Base-by-base conservation (phyloP, 192 early-diverging fungal species). In the Spinellus fusiger region DNA sequence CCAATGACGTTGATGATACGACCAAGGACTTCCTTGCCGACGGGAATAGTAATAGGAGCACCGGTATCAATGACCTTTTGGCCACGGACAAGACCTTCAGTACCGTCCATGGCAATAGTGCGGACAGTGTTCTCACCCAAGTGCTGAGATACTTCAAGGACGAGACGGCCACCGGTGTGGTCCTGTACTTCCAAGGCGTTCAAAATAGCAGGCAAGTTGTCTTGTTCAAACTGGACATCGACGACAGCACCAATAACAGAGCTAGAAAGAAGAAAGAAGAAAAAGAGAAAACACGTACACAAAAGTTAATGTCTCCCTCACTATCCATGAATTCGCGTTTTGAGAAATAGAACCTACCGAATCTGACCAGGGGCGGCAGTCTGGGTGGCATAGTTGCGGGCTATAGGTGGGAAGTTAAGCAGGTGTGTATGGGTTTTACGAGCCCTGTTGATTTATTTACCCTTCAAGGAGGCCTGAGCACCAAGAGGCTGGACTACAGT, bases 1-100 rank as follows among this genome's bases (percentile, higher is more conserved):
- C 95, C 95, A 74, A 98, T 95, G 72, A 98, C 95, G 88, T 98
- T 98, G 80, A 98, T 91, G 82, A 98, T 98, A 81, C 95, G 92
- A 62, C 95, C 94, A 47, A 97, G 86, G 80, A 89, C 91, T 84
- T 93, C 94, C 73, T 86, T 88, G 67, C 94, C 94, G 73, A 91
- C 93, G 38, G 94, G 94, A 64, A 98, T 85, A 46, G 76, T 85
- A 77, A 98, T 98, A 61, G 95, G 93, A 52, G 85, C 71, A 69
- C 95, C 95, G 54, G 95, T 98, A 79, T 98, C 95, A 47, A 83
- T 66, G 62, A 98, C 95, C 44, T 86, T 77, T 84, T 98, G 95
- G 52, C 95, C 95, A 84, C 93, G 91, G 71, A 92, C 89, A 56
- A 98, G 87, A 87, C 95, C 63, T 49, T 97, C 93, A 66, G 94